Evolutionary conservation across 306 rosid genomes (phyloP).

Genomic region (Rubus idaeus): DNA sequence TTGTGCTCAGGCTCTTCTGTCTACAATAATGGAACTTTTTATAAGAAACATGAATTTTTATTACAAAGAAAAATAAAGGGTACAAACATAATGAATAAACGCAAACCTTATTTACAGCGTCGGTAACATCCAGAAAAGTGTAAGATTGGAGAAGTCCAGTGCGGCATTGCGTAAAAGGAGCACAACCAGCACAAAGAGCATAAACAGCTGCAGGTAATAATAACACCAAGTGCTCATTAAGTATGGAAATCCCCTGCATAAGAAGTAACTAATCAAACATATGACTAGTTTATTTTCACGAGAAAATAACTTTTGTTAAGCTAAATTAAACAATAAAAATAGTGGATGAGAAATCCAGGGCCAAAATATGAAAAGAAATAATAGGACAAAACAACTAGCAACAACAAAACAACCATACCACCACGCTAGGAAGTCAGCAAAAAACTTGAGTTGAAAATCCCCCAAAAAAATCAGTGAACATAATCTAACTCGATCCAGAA

Average conservation of each 20-base stretch:
- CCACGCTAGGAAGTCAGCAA: neutral
- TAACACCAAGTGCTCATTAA: constrained; percentile 52
- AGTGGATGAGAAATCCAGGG: neutral
- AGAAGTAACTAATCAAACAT: neutral
- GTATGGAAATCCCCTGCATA: constrained; percentile 53
- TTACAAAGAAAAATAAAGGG: constrained; percentile 6
- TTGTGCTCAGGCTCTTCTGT: constrained; percentile 52
- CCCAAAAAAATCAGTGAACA: neutral
- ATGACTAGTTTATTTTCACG: neutral
- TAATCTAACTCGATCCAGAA: too few species aligned
- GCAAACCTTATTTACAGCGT: constrained; percentile 53
- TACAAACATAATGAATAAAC: constrained; percentile 12
- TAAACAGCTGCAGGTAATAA: constrained; percentile 73
- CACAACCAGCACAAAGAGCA: constrained; percentile 80
- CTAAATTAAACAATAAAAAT: neutral
- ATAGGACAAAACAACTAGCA: neutral
- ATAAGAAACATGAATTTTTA: neutral
- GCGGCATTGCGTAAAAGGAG: constrained; percentile 48
- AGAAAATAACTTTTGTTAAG: neutral
- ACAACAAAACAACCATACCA: neutral
- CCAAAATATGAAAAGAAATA: neutral
- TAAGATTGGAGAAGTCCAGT: constrained; percentile 35
- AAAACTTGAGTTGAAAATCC: neutral
- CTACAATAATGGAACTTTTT: constrained; percentile 34
- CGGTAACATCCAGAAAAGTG: constrained; percentile 39